Evolutionary conservation across 2,329 filamentous ascomycete species (phyloP).

Genomic region (Paraphaeosphaeria minitans): DNA sequence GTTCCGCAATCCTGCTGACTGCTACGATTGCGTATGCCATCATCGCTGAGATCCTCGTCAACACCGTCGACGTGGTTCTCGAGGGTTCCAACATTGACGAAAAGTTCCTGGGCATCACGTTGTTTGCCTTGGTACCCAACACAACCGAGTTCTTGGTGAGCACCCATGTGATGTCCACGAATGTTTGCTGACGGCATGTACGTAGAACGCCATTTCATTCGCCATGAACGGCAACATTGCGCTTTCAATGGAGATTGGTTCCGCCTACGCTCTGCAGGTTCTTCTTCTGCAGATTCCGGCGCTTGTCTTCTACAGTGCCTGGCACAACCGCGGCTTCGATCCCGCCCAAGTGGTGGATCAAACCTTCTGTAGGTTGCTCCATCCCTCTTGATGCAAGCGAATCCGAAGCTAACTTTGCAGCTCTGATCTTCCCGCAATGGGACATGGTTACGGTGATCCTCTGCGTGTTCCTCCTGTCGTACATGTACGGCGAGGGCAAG

Average conservation of each 20-base stretch:
- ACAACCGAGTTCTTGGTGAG: constrained; percentile 94
- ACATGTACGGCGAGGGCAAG: constrained; percentile 98
- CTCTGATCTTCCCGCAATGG: constrained; percentile 96
- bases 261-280: constrained; percentile 94
- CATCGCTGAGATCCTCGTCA: constrained; percentile 94
- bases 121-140: constrained; percentile 96
- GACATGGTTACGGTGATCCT: constrained; percentile 97
- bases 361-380: constrained; percentile 65
- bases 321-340: constrained; percentile 67
- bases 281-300: constrained; percentile 93
- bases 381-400: background rate
- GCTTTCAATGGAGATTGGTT: constrained; percentile 98
- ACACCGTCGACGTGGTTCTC: constrained; percentile 95
- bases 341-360: constrained; percentile 61
- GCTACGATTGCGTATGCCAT: constrained; percentile 94
- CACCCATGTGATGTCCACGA: constrained; percentile 13
- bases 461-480: constrained; percentile 93
- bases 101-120: constrained; percentile 94
- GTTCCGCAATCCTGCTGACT: constrained; percentile 82
- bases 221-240: constrained; percentile 99
- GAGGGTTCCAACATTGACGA: constrained; percentile 90
- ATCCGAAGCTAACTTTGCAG: constrained; percentile 43
- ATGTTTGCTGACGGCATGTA: constrained; percentile 4
- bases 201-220: constrained; percentile 93
- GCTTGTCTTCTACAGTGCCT: constrained; percentile 85